These are phyloP conservation scores for Ustilago loliicola DNA, from an alignment of 1,284 basidiomycete species.

Conservation along the genomic window DNA sequence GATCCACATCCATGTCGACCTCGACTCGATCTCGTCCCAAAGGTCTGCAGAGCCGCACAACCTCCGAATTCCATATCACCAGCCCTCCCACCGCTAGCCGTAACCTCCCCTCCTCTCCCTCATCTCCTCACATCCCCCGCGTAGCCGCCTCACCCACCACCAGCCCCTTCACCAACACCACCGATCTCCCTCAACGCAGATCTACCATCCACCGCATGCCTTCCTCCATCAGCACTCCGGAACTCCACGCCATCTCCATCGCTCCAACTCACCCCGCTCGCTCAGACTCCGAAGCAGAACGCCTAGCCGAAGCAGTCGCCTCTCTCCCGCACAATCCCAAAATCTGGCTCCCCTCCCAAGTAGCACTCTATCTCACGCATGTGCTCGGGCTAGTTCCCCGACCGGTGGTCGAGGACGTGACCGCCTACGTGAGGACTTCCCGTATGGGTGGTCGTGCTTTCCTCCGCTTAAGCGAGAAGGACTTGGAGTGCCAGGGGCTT, in stretches of 20 bases:
- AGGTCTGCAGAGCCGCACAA: constrained; percentile 35
- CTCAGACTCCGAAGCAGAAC: constrained; percentile 34
- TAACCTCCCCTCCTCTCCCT: constrained; percentile 23
- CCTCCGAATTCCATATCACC: constrained; percentile 16
- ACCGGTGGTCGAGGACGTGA: constrained; percentile 63
- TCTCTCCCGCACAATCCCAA: constrained; percentile 58
- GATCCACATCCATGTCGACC: constrained; percentile 59
- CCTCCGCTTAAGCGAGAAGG: constrained; percentile 58
- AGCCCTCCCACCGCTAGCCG: constrained; percentile 6
- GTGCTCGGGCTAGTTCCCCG: constrained; percentile 62
- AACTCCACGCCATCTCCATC: constrained; percentile 13
- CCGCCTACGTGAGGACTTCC: constrained; percentile 57
- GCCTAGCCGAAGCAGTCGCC: constrained; percentile 43
- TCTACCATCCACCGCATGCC: constrained; percentile 34
- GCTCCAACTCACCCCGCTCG: constrained; percentile 7
- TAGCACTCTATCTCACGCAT: constrained; percentile 63
- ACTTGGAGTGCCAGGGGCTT: constrained; percentile 59
- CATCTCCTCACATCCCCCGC: constrained; percentile 21
- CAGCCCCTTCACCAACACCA: constrained; percentile 10
- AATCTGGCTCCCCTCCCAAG: constrained; percentile 62
- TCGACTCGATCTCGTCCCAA: constrained; percentile 56
- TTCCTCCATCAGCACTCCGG: constrained; percentile 31
- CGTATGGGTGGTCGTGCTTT: constrained; percentile 63
- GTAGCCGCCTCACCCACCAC: constrained; percentile 9
- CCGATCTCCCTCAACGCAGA: constrained; percentile 31